A percentile compares a stretch with the other conserved stretches of the same genome.
These are phyloP conservation scores for Cyamopsis tetragonoloba DNA, from an alignment of 306 rosid species.

Conservation along the genomic window DNA sequence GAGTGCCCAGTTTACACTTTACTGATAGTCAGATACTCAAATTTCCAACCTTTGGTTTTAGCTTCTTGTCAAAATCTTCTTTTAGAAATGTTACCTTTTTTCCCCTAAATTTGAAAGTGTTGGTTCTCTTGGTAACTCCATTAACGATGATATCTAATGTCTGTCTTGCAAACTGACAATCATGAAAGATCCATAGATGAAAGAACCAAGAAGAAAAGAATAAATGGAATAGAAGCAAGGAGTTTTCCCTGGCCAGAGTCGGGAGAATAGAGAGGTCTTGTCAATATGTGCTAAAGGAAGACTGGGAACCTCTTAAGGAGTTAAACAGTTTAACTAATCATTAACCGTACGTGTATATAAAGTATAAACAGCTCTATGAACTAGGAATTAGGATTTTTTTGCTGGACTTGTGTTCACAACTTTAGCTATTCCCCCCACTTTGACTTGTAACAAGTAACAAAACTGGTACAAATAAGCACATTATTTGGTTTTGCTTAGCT, in stretches of 20 bases:
- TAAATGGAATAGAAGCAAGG: background rate
- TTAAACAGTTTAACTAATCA: background rate
- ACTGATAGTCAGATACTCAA: constrained; percentile 3
- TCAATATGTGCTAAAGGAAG: background rate
- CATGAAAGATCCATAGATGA: background rate
- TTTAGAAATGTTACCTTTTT: background rate
- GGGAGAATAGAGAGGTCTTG: background rate
- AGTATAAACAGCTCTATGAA: background rate
- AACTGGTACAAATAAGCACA: background rate
- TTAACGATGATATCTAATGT: background rate
- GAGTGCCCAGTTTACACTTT: background rate
- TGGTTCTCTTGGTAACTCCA: background rate
- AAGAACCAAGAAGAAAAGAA: background rate
- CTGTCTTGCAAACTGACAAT: constrained; percentile 11
- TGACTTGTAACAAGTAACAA: background rate
- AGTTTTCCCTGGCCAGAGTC: background rate
- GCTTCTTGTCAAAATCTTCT: constrained; percentile 6
- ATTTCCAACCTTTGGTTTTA: constrained; percentile 8
- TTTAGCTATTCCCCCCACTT: constrained; percentile 5
- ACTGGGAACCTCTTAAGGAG: background rate
- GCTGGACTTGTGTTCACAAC: background rate
- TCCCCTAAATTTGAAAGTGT: background rate
- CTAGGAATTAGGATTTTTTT: background rate
- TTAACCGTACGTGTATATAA: background rate
- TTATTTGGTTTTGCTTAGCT: background rate